Base-by-base conservation (phyloP, 2,329 filamentous ascomycete species). In the Diaporthe amygdali region DNA sequence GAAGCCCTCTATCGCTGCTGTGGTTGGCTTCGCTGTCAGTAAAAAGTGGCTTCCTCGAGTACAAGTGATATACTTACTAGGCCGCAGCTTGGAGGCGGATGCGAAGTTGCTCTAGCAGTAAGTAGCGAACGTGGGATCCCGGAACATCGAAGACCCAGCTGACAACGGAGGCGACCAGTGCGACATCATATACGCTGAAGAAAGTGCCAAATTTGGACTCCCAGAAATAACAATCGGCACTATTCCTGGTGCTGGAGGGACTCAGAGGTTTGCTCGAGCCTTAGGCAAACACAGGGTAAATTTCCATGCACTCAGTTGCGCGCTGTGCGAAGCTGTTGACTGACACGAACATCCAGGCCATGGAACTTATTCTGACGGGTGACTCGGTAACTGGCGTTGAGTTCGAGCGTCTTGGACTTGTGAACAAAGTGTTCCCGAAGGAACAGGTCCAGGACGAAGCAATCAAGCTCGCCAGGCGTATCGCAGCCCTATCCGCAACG, bases 1-100 rank as follows among this genome's bases (percentile, higher is more conserved):
- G 37, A 87, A 87, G 75, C 86, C 86, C 2, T 74, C 87, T 56
- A 79, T 88, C 69, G 85, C 85, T 12, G 85, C 84, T 25, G 85
- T 88, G 27, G 82, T 85, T 73, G 86, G 86, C 61, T 82, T 84
- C 76, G 86, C 86, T 73, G 85, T 87, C 75, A 80, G 85, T 80
- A 6, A 32, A 41, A 32, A 10, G 7, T 46, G 32, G 17, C 22
- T 51, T 41, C 10, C 30, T 46, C 17, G 14, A n/a, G 22, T 22
- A 17, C 1, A 14, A 20, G 12, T 34, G 66, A 56, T 61, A 66
- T 69, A 32, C 22, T 68, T n/a, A 61, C 52, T 20, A 17, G 10
- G 15, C 41, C n/a, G 14, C 49, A 85, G 84, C 81, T 87, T 37
- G 85, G 85, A 37, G 85, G 86, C 17, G 86, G 86, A 6, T 87